Percentiles rank a stretch among this genome's conserved stretches.
These are phyloP conservation scores for Candida methanosorbosa DNA, from an alignment of 805 yeast species.

Conservation along the genomic window DNA sequence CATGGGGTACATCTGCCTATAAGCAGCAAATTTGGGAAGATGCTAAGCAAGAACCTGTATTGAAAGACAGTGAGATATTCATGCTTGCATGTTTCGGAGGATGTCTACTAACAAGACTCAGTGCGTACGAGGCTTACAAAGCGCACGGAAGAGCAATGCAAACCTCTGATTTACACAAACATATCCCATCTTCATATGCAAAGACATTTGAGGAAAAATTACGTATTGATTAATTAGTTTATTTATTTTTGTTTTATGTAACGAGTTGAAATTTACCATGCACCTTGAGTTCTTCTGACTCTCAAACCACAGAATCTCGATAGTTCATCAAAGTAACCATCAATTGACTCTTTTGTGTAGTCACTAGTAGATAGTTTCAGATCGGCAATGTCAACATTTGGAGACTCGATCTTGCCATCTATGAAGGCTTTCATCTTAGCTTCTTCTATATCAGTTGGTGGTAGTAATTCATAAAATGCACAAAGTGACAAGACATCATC, in stretches of 20 bases:
- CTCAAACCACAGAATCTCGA: constrained; percentile 62
- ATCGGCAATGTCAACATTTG: constrained; percentile 23
- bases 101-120: constrained; percentile 52
- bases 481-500: constrained; percentile 44
- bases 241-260: constrained; percentile 1
- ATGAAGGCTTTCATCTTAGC: constrained; percentile 41
- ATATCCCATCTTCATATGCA: constrained; percentile 54
- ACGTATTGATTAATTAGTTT: neutral
- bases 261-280: constrained; percentile 35
- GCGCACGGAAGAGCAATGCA: constrained; percentile 72
- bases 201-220: constrained; percentile 7
- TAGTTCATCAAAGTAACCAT: constrained; percentile 50
- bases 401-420: constrained; percentile 38
- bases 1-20: constrained; percentile 69
- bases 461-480: constrained; percentile 68
- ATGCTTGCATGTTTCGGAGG: constrained; percentile 67
- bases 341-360: constrained; percentile 38
- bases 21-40: constrained; percentile 51
- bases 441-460: constrained; percentile 51
- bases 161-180: constrained; percentile 70
- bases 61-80: constrained; percentile 21
- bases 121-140: constrained; percentile 57
- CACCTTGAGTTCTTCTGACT: constrained; percentile 36
- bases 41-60: constrained; percentile 22
- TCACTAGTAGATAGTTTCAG: constrained; percentile 21